Evolutionary conservation across 2,329 filamentous ascomycete species (phyloP), one percentile per base, ranked within the genome.

Genomic region (Colletotrichum lentis): DNA sequence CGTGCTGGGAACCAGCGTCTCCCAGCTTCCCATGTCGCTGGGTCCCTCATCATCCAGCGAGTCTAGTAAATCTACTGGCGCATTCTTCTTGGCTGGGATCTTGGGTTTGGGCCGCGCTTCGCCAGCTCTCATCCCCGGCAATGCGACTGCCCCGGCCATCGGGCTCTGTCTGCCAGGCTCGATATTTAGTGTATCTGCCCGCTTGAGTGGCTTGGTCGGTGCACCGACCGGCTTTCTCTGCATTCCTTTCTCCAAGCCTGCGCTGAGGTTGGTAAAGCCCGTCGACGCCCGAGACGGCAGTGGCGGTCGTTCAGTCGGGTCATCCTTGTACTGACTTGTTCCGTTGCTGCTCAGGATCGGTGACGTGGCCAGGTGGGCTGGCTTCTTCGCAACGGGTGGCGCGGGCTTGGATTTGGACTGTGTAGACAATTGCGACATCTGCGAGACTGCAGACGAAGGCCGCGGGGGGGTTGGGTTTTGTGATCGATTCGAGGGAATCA

Each of bases 361-460:
- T 16, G 74, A 72, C 12, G 77, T 77, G 18, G 78, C 72, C 5
- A 88, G 80, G 70, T 88, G 85, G 2, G 85, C 81, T 1, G 89
- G 89, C 73, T 91, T 91, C 75, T 82, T 86, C 24, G 88, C 89
- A 57, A 91, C 81, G 1, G 85, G 85, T 5, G 86, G 87, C n/a
- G 84, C 78, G 11, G 78, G 74, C 70, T 84, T 85, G 16, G 74
- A 72, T 39, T 77, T 77, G 49, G 73, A 70, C 49, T 74, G 73
- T 59, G 76, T 71, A 10, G 78, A 77, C 7, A 74, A 62, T 62
- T 78, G 75, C 41, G 76, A 77, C 44, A 72, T 64, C 46, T 77
- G 76, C 1, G 82, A 80, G 3, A 77, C 74, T 20, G 75, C 72
- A 3, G 80, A 79, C 11, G 74, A 74, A 20, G 78, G 78, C 20